Evolutionary conservation across 31 red algal species (phyloP).

Genomic region (Asparagopsis taxiformis): DNA sequence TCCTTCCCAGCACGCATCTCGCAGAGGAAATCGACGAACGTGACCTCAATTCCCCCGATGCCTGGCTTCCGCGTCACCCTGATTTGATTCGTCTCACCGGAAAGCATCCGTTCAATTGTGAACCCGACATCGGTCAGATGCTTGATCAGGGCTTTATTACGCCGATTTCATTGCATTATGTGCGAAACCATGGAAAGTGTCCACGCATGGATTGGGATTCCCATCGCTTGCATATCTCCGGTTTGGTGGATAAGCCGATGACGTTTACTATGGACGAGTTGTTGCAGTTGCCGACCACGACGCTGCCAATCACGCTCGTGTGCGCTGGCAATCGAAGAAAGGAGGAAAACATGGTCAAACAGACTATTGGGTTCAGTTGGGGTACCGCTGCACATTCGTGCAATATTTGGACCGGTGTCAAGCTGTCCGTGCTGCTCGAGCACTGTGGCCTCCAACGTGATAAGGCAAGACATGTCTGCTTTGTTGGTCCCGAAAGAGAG

Average conservation of each 20-base stretch:
- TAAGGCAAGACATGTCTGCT: conserved; percentile 81
- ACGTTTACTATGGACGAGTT: conserved; percentile 70
- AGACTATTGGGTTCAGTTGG: conserved; percentile 97
- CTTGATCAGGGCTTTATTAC: conserved; percentile 85
- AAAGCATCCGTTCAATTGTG: conserved; percentile 95
- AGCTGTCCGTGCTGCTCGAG: conserved; percentile 59
- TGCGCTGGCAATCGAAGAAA: conserved; percentile 97
- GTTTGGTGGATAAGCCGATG: conserved; percentile 58
- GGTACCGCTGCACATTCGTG: conserved; percentile 74
- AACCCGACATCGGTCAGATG: conserved; percentile 73
- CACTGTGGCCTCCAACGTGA: conserved; percentile 44
- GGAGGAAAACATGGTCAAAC: conserved; percentile 94
- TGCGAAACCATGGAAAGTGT: conserved; percentile 90
- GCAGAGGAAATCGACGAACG: conserved; percentile 52
- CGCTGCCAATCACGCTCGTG: conserved; percentile 84
- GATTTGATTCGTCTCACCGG: conserved; percentile 87
- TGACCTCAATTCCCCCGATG: conserved; percentile 77
- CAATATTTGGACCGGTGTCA: conserved; percentile 89
- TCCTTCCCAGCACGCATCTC: conserved; percentile 49
- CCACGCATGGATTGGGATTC: conserved; percentile 59
- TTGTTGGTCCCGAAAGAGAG: conserved; percentile 81
- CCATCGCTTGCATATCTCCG: conserved; percentile 64
- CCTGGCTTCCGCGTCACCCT: conserved; percentile 85
- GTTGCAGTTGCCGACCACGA: conserved; percentile 41
- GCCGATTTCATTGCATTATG: conserved; percentile 78